phyloP scores from a whole-genome alignment of 2,329 filamentous ascomycete species.

The Calonectria pseudoreteaudii region DNA sequence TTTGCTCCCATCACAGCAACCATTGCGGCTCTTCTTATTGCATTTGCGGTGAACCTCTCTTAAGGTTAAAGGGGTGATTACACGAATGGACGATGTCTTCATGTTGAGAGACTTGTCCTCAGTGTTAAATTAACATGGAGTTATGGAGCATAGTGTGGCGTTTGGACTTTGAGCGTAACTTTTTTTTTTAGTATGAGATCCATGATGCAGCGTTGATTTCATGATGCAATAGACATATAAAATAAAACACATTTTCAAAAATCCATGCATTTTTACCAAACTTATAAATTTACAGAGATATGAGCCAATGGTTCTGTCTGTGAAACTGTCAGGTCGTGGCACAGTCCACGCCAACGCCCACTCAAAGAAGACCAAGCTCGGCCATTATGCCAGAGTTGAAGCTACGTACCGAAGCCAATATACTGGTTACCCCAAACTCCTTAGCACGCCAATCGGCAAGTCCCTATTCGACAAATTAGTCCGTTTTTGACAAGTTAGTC shows the following conservation, averaged over 20 bases:
- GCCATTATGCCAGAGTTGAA: neutral
- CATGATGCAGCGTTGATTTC: neutral
- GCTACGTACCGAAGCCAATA: neutral
- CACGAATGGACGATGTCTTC: neutral
- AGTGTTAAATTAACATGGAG: neutral
- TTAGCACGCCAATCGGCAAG: neutral
- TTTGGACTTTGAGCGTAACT: neutral
- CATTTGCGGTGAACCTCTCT: constrained; percentile 32
- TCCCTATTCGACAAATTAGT: neutral
- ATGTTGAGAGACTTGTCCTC: neutral
- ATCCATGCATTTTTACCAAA: no score
- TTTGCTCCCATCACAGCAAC: neutral
- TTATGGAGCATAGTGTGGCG: neutral
- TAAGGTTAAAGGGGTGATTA: constrained; percentile 13
- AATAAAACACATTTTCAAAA: neutral
- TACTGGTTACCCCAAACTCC: no score
- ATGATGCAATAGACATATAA: neutral
- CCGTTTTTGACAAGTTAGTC: no score
- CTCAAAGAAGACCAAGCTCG: neutral
- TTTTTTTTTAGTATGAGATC: neutral
- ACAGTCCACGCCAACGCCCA: neutral
- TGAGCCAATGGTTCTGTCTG: neutral
- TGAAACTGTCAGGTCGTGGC: neutral
- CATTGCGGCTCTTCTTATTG: constrained; percentile 28
- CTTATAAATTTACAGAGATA: neutral